phyloP scores from a whole-genome alignment of 1,284 basidiomycete genomes.

The Hymenochaete sp. region DNA sequence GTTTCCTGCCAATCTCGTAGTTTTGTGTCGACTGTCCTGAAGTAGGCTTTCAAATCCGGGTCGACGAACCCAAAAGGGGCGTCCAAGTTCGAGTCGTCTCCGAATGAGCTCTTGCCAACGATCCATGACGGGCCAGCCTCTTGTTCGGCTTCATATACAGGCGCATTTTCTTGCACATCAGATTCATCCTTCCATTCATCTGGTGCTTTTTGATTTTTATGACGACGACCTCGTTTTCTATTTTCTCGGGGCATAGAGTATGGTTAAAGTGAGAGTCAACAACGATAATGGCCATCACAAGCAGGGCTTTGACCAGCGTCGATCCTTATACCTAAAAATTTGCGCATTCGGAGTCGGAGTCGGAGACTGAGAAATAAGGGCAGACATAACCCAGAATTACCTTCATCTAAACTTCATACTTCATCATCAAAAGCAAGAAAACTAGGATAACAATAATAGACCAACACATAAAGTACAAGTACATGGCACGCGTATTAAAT shows the following conservation, averaged over 20 bases:
- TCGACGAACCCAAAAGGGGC: constrained; percentile 85
- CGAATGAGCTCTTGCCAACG: constrained; percentile 30
- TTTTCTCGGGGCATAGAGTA: constrained; percentile 62
- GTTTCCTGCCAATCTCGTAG: constrained; percentile 77
- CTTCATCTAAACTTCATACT: too few relatives aligned
- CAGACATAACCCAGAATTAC: too few relatives aligned
- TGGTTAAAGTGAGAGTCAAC: too few relatives aligned
- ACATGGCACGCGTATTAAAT: too few relatives aligned
- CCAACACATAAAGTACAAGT: too few relatives aligned
- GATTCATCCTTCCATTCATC: constrained; percentile 16
- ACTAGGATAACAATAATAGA: too few relatives aligned
- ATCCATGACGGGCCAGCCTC: constrained; percentile 59
- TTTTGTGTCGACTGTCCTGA: constrained; percentile 77
- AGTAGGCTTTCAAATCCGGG: constrained; percentile 85
- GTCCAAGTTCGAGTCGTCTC: constrained; percentile 40
- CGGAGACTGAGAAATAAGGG: too few relatives aligned
- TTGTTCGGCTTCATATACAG: constrained; percentile 19
- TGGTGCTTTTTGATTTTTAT: constrained; percentile 44
- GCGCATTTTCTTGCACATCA: constrained; percentile 3
- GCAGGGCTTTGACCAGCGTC: too few relatives aligned
- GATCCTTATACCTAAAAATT: too few relatives aligned
- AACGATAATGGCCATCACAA: too few relatives aligned
- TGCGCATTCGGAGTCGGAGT: too few relatives aligned
- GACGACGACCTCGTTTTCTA: constrained; percentile 68
- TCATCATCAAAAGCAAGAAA: too few relatives aligned